phyloP scores from a whole-genome alignment of 352 stramenopile genomes.

The Pythium sp. region DNA sequence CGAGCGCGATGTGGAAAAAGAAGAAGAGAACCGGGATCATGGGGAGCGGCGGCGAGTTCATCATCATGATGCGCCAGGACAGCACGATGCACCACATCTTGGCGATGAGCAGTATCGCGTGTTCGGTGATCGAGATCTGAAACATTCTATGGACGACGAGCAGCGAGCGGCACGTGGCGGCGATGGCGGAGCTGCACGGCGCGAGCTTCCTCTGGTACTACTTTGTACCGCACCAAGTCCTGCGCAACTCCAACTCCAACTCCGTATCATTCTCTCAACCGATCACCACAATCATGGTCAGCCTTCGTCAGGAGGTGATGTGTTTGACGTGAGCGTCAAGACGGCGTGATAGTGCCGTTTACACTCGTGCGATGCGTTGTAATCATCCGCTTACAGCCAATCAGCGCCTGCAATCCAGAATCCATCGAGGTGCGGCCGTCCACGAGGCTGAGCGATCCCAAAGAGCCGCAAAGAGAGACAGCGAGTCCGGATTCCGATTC shows the following conservation, averaged over 20 bases:
- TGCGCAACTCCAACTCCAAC: not conserved
- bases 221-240: slow-evolving; percentile 22
- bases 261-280: not conserved
- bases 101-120: slow-evolving; percentile 25
- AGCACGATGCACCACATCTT: slow-evolving; percentile 16
- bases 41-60: too few species aligned
- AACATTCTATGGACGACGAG: slow-evolving; percentile 25
- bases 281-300: too few species aligned
- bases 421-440: too few species aligned
- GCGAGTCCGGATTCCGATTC: too few species aligned
- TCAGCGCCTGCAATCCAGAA: too few species aligned
- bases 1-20: too few species aligned
- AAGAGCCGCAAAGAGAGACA: too few species aligned
- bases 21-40: too few species aligned
- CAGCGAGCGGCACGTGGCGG: slow-evolving; percentile 18
- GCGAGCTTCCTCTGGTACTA: slow-evolving; percentile 8
- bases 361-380: too few species aligned
- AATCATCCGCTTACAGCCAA: too few species aligned
- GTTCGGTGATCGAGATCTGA: slow-evolving; percentile 31
- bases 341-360: slow-evolving; percentile 9
- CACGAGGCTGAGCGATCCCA: too few species aligned
- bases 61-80: too few species aligned
- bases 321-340: slow-evolving; percentile 29
- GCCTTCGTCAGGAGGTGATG: not conserved
- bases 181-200: slow-evolving; percentile 32